Evolutionary conservation across 1,284 basidiomycete genomes (phyloP), one percentile per base, ranked within the genome.

Genomic region (Vanrija pseudolonga): DNA sequence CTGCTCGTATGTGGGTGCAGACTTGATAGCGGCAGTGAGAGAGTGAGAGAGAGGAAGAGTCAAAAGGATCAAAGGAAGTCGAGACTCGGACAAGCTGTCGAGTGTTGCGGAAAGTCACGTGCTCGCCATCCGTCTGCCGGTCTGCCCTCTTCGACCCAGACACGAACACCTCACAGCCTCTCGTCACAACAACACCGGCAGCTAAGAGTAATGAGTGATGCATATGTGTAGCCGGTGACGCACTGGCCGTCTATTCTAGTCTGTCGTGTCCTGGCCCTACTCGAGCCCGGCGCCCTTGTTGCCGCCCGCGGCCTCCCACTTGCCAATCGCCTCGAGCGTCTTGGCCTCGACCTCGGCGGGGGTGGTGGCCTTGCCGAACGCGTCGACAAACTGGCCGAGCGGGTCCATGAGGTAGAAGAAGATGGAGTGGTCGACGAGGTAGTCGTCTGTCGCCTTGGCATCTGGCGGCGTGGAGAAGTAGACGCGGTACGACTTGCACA

Each of bases 331-430:
- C 44, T 76, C 76, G 50, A 76, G 72, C 2, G 81, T 78, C 71
- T 83, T 83, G 23, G 61, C 64, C 9, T 73, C 69, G 15, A 95
- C 87, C 37, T 92, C 88, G 37, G 86, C 82, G 5, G 83, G 81
- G 0, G 82, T 83, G 50, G 83, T 86, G 50, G 82, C 83, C 78
- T 96, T 91, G 12, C 95, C 96, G 72, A 98, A 98, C 3, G 96
- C 95, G 67, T 98, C 94, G 2, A 98, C 91, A 65, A 98, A 99
- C 69, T 88, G 83, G 18, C 95, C 95, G 8, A 86, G 78, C 1
- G 96, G 95, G 71, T 98, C 93, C 93, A 99, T 97, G 36, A 99
- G 83, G 77, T 99, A 99, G 71, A 98, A 91, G 75, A 94, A 98
- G 72, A 97, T 97, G 49, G 65, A 69, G 77, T 97, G 93, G 76